Base-by-base conservation (phyloP, 176 grass and related monocot species). In the Aegilops umbellulata region DNA sequence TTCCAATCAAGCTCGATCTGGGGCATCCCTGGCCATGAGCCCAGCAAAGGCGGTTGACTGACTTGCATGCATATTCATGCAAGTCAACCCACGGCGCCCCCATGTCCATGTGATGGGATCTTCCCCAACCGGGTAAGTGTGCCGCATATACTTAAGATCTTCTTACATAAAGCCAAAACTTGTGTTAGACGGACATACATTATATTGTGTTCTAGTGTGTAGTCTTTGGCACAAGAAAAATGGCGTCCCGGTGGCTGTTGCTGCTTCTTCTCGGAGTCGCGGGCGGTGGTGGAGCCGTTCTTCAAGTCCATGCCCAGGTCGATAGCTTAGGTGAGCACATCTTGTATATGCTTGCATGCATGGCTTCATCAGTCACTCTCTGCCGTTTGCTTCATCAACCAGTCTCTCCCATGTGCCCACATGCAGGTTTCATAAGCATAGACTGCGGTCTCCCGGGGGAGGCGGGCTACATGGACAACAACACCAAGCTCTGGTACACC, bases 361-460 rank as follows among this genome's bases (percentile, higher is more conserved):
- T 61, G 44, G 61, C 25, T 47, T 47, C 49, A 19, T 53, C 49
- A 0, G 19, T 2, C 47, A 51, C 1, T 17, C 47, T 17, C 47
- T 17, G 14, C 14, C 14, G 4, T 49, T 47, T 47, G 44, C 44
- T 47, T 47, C 44, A 42, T 42, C 44, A 0, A 5, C 0, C 46
- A 49, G 5, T 47, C 44, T 47, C 44, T 47, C 0, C 8, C 14
- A 1, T 57, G 17, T n/a, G 55, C 55, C 19, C 7, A 9, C 29
- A 30, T 29, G 23, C 36, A 93, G 92, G 88, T 73, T 95, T 92
- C 87, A 86, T 95, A 27, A 92, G 34, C 82, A 88, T 95, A 46
- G 90, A 92, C 80, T 92, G 92, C 7, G 92, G 92, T 16, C 38
- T 92, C 2, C 35, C 77, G 36, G 74, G 36, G 62, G 79, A 87